Conservation (phyloP, 768 basidiomycete species). For the Kwoniella shandongensis region DNA sequence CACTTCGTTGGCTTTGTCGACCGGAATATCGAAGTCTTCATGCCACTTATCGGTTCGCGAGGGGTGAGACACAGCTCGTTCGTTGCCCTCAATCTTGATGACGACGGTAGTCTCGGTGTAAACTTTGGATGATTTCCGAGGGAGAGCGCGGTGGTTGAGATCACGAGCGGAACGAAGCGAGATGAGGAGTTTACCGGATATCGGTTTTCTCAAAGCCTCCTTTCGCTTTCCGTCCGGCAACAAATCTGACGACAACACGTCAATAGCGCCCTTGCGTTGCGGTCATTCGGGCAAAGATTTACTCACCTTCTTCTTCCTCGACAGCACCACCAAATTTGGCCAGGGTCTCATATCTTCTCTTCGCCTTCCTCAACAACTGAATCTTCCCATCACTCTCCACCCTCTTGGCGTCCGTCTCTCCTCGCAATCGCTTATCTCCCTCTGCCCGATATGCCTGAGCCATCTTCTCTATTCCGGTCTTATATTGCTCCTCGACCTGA, state of each 20-base stretch:
- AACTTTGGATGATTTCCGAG: slow-evolving; percentile 77
- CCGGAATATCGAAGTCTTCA: slow-evolving; percentile 91
- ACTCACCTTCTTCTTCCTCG: slow-evolving; percentile 63
- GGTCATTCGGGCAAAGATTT: background rate
- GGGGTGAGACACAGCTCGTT: slow-evolving; percentile 85
- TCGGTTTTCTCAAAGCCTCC: slow-evolving; percentile 89
- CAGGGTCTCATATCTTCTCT: slow-evolving; percentile 93
- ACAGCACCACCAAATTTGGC: slow-evolving; percentile 84
- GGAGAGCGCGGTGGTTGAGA: slow-evolving; percentile 86
- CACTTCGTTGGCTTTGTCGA: slow-evolving; percentile 98
- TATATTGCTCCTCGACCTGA: slow-evolving; percentile 96
- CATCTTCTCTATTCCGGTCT: slow-evolving; percentile 99
- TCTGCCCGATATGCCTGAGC: slow-evolving; percentile 92
- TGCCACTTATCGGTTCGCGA: slow-evolving; percentile 96
- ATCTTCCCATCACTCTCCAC: slow-evolving; percentile 97
- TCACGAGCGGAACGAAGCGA: slow-evolving; percentile 88
- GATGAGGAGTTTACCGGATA: slow-evolving; percentile 87
- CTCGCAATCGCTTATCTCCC: slow-evolving; percentile 92
- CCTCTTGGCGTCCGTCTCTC: slow-evolving; percentile 89
- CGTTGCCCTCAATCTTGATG: slow-evolving; percentile 93
- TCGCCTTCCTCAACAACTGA: slow-evolving; percentile 81
- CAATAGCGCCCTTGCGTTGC: slow-evolving; percentile 4
- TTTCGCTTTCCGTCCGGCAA: slow-evolving; percentile 80
- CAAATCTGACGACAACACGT: slow-evolving; percentile 55
- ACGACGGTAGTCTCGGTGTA: slow-evolving; percentile 82